Conservation (phyloP, 371 early-diverging fungal species). For the Lichtheimia hyalospora region DNA sequence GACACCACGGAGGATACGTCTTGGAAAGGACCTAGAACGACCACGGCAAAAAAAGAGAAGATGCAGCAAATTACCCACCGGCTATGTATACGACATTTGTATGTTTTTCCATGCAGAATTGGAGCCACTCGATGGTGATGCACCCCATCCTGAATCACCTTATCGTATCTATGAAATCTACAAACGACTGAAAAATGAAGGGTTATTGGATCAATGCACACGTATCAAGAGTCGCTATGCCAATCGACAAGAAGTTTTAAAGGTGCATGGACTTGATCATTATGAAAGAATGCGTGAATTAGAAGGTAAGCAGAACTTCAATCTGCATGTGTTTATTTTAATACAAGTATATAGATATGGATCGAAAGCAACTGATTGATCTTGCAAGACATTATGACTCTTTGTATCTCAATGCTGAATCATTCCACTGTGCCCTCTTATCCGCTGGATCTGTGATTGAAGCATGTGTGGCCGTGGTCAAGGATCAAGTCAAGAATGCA, state of each 20-base stretch:
- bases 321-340: neutral
- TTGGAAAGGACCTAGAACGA: too few relatives aligned
- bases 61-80: constrained; percentile 26
- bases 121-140: constrained; percentile 23
- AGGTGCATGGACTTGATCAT: neutral
- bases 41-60: too few relatives aligned
- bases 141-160: constrained; percentile 76
- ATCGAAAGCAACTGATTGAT: constrained; percentile 2
- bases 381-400: constrained; percentile 52
- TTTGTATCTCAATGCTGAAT: constrained; percentile 68
- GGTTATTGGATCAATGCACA: neutral
- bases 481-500: constrained; percentile 69
- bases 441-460: constrained; percentile 79
- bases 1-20: too few relatives aligned
- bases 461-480: constrained; percentile 68
- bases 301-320: constrained; percentile 31
- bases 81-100: constrained; percentile 65
- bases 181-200: constrained; percentile 39
- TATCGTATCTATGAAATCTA: constrained; percentile 67
- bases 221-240: neutral
- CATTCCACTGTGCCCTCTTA: constrained; percentile 61
- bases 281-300: neutral
- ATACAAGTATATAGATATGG: neutral
- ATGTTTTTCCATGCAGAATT: constrained; percentile 60
- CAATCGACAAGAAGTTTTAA: neutral